Percentiles rank a stretch among this genome's conserved stretches.
phyloP scores from a whole-genome alignment of 2,329 filamentous ascomycete genomes.

The Neopestalotiopsis clavispora region DNA sequence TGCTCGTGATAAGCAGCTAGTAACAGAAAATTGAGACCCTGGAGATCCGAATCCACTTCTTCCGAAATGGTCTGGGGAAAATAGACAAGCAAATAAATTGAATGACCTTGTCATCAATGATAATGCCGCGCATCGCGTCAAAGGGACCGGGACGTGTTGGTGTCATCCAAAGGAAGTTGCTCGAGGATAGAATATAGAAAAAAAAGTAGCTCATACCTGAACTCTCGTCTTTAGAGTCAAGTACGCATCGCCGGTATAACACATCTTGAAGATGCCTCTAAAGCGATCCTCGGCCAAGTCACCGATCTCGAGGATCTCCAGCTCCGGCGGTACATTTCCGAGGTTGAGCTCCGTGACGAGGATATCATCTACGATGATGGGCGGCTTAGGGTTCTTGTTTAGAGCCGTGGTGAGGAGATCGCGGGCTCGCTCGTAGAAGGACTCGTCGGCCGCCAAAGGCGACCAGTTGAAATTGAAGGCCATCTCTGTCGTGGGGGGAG shows the following conservation, averaged over 20 bases:
- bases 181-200: background rate
- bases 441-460: conserved; percentile 93
- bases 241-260: conserved; percentile 93
- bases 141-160: background rate
- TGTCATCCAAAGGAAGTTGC: background rate
- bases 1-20: conserved; percentile 22
- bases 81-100: background rate
- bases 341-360: conserved; percentile 97
- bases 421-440: conserved; percentile 86
- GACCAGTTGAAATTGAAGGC: conserved; percentile 99
- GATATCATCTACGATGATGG: conserved; percentile 99
- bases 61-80: conserved; percentile 15
- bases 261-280: conserved; percentile 99
- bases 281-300: conserved; percentile 97
- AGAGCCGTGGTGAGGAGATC: conserved; percentile 93
- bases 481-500: conserved; percentile 62
- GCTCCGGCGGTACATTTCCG: conserved; percentile 88
- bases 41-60: conserved; percentile 5
- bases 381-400: conserved; percentile 97
- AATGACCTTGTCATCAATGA: background rate
- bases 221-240: conserved; percentile 94
- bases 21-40: conserved; percentile 1
- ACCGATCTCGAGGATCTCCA: conserved; percentile 97
- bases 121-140: background rate
- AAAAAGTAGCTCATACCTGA: conserved; percentile 65